phyloP scores from a whole-genome alignment of 106 monocot species.

The Platanthera zijinensis region DNA sequence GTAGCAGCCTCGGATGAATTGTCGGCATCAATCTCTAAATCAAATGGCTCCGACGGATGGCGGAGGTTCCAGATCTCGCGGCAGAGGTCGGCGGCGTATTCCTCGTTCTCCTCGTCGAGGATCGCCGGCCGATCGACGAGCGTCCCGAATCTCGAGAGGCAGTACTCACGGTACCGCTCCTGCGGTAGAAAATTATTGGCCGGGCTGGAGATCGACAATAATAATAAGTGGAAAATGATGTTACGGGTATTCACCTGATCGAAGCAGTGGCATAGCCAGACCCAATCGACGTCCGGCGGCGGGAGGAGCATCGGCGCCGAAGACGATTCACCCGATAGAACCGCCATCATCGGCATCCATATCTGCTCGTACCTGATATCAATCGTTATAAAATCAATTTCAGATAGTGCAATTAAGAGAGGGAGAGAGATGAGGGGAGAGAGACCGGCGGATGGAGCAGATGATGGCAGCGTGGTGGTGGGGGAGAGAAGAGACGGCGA shows the following conservation, averaged over 20 bases:
- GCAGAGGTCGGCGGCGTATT: slow-evolving; percentile 59
- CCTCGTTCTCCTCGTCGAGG: slow-evolving; percentile 76
- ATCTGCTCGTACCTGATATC: slow-evolving; percentile 62
- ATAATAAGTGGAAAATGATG: neutral
- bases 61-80: slow-evolving; percentile 51
- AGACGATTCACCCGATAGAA: slow-evolving; percentile 11
- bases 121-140: slow-evolving; percentile 65
- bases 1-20: neutral
- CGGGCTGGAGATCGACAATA: neutral
- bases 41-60: slow-evolving; percentile 86
- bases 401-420: neutral
- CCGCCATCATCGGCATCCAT: slow-evolving; percentile 82
- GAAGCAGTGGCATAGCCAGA: slow-evolving; percentile 94
- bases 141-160: slow-evolving; percentile 55
- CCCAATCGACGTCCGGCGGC: slow-evolving; percentile 66
- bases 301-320: slow-evolving; percentile 50
- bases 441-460: slow-evolving; percentile 40
- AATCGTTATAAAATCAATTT: neutral
- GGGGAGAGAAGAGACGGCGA: slow-evolving; percentile 22
- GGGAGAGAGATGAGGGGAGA: neutral
- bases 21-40: slow-evolving; percentile 26
- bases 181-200: slow-evolving; percentile 8
- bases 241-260: slow-evolving; percentile 18
- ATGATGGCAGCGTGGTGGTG: slow-evolving; percentile 14
- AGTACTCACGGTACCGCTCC: slow-evolving; percentile 61